A percentile compares a stretch with the other conserved stretches of the same genome.
These are phyloP conservation scores for Leishmania turanica DNA, from an alignment of 208 protist species.

Conservation along the genomic window DNA sequence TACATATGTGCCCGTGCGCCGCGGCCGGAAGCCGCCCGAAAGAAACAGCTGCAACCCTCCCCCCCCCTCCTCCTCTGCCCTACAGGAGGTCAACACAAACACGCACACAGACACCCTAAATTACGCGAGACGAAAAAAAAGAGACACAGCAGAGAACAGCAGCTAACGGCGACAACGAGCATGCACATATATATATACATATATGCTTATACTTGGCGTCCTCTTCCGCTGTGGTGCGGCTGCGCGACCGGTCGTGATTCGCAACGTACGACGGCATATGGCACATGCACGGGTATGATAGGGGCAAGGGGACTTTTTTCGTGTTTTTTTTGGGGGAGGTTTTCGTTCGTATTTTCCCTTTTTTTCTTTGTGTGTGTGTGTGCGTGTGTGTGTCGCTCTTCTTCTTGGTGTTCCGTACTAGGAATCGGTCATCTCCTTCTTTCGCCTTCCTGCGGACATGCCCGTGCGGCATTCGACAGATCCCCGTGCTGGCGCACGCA, in stretches of 20 bases:
- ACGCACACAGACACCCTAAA: background rate
- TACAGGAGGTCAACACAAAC: no score
- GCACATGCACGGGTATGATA: background rate
- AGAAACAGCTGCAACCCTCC: background rate
- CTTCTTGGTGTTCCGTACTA: background rate
- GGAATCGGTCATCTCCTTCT: background rate
- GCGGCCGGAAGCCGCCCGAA: background rate
- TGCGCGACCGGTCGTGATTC: no score
- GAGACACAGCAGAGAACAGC: background rate
- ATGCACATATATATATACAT: background rate
- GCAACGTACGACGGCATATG: no score
- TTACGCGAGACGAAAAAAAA: background rate
- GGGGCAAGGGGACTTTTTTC: no score
- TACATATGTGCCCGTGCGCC: background rate
- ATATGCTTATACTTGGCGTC: no score
- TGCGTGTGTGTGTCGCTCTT: background rate
- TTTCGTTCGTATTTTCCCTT: background rate
- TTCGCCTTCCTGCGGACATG: background rate
- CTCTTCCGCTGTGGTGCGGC: no score
- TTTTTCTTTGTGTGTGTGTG: background rate
- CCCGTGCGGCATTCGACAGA: background rate
- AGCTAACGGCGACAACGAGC: background rate
- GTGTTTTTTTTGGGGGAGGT: background rate
- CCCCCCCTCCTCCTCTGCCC: no score
- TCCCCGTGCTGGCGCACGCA: background rate